Conservation (phyloP, 768 basidiomycete species). For the Leccinum incarnatum region DNA sequence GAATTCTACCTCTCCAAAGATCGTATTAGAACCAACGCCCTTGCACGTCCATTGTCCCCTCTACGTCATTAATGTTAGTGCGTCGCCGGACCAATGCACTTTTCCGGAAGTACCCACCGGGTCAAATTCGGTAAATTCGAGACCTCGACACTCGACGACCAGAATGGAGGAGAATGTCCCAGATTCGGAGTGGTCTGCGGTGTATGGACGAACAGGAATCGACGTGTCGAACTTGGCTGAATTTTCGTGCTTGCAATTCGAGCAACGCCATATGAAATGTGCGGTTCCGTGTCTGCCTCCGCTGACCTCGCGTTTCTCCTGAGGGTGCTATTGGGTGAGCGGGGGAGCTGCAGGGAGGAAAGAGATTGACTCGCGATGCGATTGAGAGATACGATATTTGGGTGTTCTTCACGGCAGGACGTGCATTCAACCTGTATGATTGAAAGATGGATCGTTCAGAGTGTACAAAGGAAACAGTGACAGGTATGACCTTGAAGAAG, state of each 20-base stretch:
- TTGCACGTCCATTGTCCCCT: conserved; percentile 71
- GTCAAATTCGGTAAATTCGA: conserved; percentile 80
- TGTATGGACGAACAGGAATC: conserved; percentile 52
- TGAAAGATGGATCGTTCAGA: neutral
- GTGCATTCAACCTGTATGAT: conserved; percentile 66
- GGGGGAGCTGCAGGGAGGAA: neutral
- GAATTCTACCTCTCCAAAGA: conserved; percentile 63
- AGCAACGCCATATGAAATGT: conserved; percentile 80
- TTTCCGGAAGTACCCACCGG: conserved; percentile 47
- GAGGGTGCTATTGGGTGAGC: conserved; percentile 6
- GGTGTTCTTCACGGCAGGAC: conserved; percentile 74
- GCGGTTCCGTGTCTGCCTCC: conserved; percentile 67
- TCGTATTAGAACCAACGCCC: conserved; percentile 52
- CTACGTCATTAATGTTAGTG: conserved; percentile 36
- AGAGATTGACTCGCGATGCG: conserved; percentile 45
- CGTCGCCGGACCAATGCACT: neutral
- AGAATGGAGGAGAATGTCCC: conserved; percentile 64
- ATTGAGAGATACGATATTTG: conserved; percentile 70
- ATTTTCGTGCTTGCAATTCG: conserved; percentile 74
- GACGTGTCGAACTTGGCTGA: conserved; percentile 73
- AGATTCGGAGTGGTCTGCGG: conserved; percentile 45
- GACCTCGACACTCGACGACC: conserved; percentile 79
- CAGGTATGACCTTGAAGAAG: conserved; percentile 68
- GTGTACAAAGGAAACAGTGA: neutral
- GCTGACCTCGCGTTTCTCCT: conserved; percentile 69